Evolutionary conservation across 257 asterid genomes (phyloP).

Genomic region (Henckelia pumila): DNA sequence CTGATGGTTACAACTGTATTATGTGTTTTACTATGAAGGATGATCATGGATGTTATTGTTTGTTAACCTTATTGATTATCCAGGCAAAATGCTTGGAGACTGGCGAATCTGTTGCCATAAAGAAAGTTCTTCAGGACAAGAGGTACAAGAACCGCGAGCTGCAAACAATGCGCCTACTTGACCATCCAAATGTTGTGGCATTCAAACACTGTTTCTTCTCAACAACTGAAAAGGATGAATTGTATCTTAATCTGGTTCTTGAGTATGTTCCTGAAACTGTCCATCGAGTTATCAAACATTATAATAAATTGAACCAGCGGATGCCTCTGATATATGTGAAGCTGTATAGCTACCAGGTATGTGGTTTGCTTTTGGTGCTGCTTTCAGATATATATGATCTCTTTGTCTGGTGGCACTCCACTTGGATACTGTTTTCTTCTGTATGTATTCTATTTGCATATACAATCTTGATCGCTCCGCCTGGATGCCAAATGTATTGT

Average conservation of each 20-base stretch:
- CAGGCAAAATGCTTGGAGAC: slow-evolving; percentile 97
- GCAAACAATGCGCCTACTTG: slow-evolving; percentile 95
- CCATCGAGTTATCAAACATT: slow-evolving; percentile 87
- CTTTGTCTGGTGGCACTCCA: slow-evolving; percentile 1
- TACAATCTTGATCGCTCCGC: not conserved
- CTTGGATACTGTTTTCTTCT: not conserved
- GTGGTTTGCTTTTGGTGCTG: slow-evolving; percentile 9
- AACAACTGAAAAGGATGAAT: slow-evolving; percentile 90
- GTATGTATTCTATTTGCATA: slow-evolving; percentile 7
- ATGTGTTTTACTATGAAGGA: slow-evolving; percentile 16
- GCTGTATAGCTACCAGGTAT: slow-evolving; percentile 89
- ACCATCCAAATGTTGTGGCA: slow-evolving; percentile 92
- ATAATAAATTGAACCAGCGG: slow-evolving; percentile 85
- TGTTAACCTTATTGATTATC: slow-evolving; percentile 29
- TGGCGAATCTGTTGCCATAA: slow-evolving; percentile 91
- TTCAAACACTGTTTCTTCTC: slow-evolving; percentile 97
- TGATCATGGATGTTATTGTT: slow-evolving; percentile 16
- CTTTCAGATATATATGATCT: slow-evolving; percentile 17
- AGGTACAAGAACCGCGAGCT: slow-evolving; percentile 92
- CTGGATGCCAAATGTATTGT: slow-evolving; percentile 12
- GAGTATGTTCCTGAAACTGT: slow-evolving; percentile 97
- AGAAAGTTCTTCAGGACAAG: slow-evolving; percentile 94
- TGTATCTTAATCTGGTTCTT: slow-evolving; percentile 87
- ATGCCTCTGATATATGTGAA: slow-evolving; percentile 86
- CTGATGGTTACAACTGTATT: slow-evolving; percentile 21